Percentiles rank a stretch among this genome's conserved stretches.
phyloP scores from a whole-genome alignment of 352 stramenopile species.

The Phytophthora sansomeana region DNA sequence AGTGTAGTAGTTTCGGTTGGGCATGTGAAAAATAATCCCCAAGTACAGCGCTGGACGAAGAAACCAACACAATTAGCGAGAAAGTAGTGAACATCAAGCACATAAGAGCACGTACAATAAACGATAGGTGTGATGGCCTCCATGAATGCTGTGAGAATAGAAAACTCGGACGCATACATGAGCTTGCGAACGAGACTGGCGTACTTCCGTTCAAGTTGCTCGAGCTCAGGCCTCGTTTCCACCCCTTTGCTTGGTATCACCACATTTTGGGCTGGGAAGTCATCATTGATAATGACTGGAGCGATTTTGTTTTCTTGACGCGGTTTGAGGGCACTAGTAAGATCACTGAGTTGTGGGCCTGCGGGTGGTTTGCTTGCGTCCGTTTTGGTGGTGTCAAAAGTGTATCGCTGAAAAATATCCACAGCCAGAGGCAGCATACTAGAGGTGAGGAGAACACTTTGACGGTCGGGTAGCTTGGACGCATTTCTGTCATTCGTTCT shows the following conservation, averaged over 20 bases:
- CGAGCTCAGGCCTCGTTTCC: slow-evolving; percentile 5
- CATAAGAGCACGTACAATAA: neutral
- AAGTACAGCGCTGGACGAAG: slow-evolving; percentile 31
- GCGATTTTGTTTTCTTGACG: neutral
- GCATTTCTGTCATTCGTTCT: slow-evolving; percentile 1
- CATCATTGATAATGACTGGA: neutral
- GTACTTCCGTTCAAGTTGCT: slow-evolving; percentile 22
- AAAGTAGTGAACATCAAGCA: neutral
- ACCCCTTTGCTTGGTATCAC: neutral
- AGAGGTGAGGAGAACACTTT: neutral
- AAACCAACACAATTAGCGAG: neutral
- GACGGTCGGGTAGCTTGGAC: neutral
- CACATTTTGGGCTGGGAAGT: neutral
- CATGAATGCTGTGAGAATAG: slow-evolving; percentile 31
- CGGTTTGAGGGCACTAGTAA: neutral
- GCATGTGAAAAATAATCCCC: slow-evolving; percentile 31
- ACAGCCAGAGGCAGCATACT: slow-evolving; percentile 15
- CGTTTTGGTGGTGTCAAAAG: slow-evolving; percentile 3
- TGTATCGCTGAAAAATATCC: slow-evolving; percentile 13
- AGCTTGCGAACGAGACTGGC: slow-evolving; percentile 24
- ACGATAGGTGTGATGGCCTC: slow-evolving; percentile 34
- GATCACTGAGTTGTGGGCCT: neutral
- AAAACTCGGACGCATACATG: slow-evolving; percentile 44
- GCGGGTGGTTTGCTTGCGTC: neutral
- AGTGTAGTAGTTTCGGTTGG: slow-evolving; percentile 38